Percentiles rank a stretch among this genome's conserved stretches.
These are phyloP conservation scores for Bidens hawaiensis DNA, from an alignment of 140 eudicot genomes.

Conservation along the genomic window DNA sequence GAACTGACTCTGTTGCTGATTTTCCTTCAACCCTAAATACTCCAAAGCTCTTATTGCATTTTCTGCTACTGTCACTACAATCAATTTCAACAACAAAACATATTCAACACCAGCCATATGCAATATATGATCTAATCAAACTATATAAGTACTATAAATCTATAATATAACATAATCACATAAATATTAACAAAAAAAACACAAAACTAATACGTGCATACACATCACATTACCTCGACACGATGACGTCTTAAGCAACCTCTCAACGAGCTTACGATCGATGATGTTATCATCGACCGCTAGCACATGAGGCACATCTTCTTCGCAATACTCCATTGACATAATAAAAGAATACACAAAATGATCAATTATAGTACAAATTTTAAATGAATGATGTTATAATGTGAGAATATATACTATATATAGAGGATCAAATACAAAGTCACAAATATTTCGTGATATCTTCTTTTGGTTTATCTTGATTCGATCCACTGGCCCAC, in stretches of 20 bases:
- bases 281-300: conserved; percentile 83
- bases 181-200: too few relatives aligned
- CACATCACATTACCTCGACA: conserved; percentile 48
- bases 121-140: neutral
- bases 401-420: neutral
- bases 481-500: conserved; percentile 47
- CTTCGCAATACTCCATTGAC: conserved; percentile 16
- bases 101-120: neutral
- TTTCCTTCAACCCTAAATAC: conserved; percentile 58
- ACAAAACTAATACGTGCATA: neutral
- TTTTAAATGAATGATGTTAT: conserved; percentile 16
- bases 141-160: too few relatives aligned
- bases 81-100: conserved; percentile 7
- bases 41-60: conserved; percentile 82
- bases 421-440: conserved; percentile 19
- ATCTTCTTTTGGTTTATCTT: conserved; percentile 51
- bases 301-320: conserved; percentile 60
- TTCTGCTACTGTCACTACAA: conserved; percentile 80
- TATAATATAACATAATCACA: too few relatives aligned
- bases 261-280: conserved; percentile 76
- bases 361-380: too few relatives aligned
- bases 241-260: conserved; percentile 64
- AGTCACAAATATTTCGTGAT: conserved; percentile 77
- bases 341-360: neutral
- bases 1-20: conserved; percentile 28